Conservation (phyloP, 2,329 filamentous ascomycete species). For the Thyridium curvatum region DNA sequence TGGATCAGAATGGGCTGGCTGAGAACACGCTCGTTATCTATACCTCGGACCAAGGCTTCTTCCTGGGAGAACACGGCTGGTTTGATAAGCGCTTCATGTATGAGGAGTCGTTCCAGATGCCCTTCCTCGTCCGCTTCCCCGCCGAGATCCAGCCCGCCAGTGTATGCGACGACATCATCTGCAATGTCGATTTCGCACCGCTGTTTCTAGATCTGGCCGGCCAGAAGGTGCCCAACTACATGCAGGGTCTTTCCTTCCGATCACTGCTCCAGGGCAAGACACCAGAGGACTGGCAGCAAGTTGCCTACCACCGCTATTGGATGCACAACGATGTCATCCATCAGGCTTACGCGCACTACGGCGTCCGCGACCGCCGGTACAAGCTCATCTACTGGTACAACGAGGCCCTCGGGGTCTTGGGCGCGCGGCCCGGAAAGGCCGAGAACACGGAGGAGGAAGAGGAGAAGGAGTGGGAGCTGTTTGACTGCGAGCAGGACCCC, state of each 20-base stretch:
- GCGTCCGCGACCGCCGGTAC: conserved; percentile 41
- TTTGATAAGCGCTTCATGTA: conserved; percentile 55
- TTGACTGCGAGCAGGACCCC: conserved; percentile 43
- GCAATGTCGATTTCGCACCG: conserved; percentile 48
- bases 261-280: conserved; percentile 26
- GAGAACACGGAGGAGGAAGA: conserved; percentile 7
- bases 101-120: conserved; percentile 51
- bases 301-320: conserved; percentile 50
- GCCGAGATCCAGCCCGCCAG: conserved; percentile 27
- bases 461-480: conserved; percentile 48
- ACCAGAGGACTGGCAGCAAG: conserved; percentile 39
- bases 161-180: conserved; percentile 40
- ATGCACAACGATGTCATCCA: conserved; percentile 47
- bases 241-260: conserved; percentile 43
- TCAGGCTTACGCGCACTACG: conserved; percentile 44
- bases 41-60: conserved; percentile 49
- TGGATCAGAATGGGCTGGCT: conserved; percentile 32
- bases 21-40: conserved; percentile 47
- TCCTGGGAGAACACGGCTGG: conserved; percentile 51
- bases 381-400: conserved; percentile 54
- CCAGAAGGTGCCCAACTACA: conserved; percentile 35
- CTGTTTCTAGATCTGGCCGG: conserved; percentile 40
- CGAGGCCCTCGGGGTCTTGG: conserved; percentile 37
- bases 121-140: conserved; percentile 42
- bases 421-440: conserved; percentile 28